Evolutionary conservation across 148 eudicot genomes (phyloP).

Genomic region (Cornus suecica): DNA sequence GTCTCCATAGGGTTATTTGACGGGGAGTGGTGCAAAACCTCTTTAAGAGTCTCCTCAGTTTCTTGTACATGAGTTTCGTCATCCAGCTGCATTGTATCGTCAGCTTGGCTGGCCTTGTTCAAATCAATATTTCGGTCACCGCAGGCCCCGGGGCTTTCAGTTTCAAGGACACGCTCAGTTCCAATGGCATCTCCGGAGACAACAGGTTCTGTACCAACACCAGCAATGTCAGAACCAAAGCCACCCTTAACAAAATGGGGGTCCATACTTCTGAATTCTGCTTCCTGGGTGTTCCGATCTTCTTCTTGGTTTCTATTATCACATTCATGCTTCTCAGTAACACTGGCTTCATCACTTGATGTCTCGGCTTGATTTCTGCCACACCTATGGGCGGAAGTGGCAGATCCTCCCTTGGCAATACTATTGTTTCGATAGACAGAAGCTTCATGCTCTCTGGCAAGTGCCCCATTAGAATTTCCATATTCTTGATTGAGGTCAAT

Average conservation of each 20-base stretch:
- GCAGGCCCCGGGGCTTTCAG: conserved; percentile 52
- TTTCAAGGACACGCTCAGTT: conserved; percentile 70
- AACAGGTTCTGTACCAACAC: conserved; percentile 53
- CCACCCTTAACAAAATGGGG: conserved; percentile 46
- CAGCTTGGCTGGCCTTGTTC: conserved; percentile 33
- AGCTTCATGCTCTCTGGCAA: conserved; percentile 31
- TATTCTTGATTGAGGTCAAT: conserved; percentile 30
- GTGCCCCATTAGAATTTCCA: conserved; percentile 20
- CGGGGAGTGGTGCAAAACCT: conserved; percentile 21
- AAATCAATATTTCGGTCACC: conserved; percentile 39
- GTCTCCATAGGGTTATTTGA: conserved; percentile 27
- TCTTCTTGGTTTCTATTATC: conserved; percentile 53
- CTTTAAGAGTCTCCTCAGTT: conserved; percentile 36
- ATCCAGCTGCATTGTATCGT: conserved; percentile 73
- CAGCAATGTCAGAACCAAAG: conserved; percentile 87
- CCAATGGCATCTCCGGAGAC: conserved; percentile 45
- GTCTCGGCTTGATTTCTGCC: conserved; percentile 33
- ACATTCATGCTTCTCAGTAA: conserved; percentile 90
- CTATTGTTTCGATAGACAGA: conserved; percentile 27
- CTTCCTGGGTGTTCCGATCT: conserved; percentile 72
- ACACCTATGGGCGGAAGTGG: conserved; percentile 31
- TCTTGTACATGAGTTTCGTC: conserved; percentile 49
- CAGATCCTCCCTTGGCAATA: conserved; percentile 29
- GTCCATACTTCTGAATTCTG: conserved; percentile 52
- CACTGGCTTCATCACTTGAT: conserved; percentile 70